Evolutionary conservation across 2,329 filamentous ascomycete species (phyloP).

Genomic region (Curvularia spicifera): DNA sequence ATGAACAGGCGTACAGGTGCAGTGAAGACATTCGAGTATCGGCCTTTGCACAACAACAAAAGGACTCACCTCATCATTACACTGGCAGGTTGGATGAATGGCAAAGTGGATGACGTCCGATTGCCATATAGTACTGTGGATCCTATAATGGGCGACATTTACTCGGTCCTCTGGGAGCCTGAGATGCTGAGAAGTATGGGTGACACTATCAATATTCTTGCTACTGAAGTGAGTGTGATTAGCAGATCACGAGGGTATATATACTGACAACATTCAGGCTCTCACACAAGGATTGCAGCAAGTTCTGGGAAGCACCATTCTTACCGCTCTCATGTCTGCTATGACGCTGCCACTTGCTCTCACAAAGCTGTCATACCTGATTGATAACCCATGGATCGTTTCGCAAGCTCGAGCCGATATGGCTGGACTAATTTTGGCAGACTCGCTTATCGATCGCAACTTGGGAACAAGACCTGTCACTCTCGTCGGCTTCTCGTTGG

Average conservation of each 20-base stretch:
- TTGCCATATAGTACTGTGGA: slow-evolving; percentile 96
- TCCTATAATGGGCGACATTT: slow-evolving; percentile 97
- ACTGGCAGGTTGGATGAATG: slow-evolving; percentile 97
- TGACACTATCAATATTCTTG: slow-evolving; percentile 97
- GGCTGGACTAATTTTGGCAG: slow-evolving; percentile 89
- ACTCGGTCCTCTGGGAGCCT: slow-evolving; percentile 96
- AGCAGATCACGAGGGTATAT: slow-evolving; percentile 28
- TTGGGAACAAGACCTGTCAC: slow-evolving; percentile 90
- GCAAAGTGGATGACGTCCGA: slow-evolving; percentile 94
- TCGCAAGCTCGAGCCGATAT: slow-evolving; percentile 88
- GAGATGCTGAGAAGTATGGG: slow-evolving; percentile 98
- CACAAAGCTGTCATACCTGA: slow-evolving; percentile 92
- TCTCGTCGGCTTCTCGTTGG: slow-evolving; percentile 91
- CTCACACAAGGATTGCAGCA: slow-evolving; percentile 96
- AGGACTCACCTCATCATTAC: slow-evolving; percentile 94
- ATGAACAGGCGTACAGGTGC: slow-evolving; percentile 87
- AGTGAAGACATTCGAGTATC: slow-evolving; percentile 96
- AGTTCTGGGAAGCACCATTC: slow-evolving; percentile 86
- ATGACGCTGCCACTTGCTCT: slow-evolving; percentile 90
- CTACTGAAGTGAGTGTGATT: slow-evolving; percentile 76
- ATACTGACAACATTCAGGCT: slow-evolving; percentile 64
- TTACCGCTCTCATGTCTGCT: slow-evolving; percentile 89
- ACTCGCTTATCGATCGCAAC: slow-evolving; percentile 90
- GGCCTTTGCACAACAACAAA: slow-evolving; percentile 97
- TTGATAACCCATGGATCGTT: slow-evolving; percentile 99